Percentiles rank a stretch among this genome's conserved stretches.
Conservation (phyloP, 129 eudicot species). For the Chrysanthemum lavandulifolium region DNA sequence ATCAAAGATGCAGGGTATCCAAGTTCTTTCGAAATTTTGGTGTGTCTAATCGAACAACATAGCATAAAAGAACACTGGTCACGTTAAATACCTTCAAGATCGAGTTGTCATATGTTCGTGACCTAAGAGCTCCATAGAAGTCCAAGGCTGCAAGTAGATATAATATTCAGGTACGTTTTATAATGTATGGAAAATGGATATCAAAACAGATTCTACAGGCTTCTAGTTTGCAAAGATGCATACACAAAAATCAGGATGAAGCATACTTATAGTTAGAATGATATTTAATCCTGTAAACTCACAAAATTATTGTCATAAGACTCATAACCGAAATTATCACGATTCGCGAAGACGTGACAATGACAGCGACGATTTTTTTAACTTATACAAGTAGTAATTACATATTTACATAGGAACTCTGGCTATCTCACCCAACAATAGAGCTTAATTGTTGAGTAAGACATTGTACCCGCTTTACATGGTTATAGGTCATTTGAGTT, state of each 20-base stretch:
- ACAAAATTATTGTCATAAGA: neutral
- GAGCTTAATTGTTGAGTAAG: no score
- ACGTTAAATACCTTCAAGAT: conserved; percentile 57
- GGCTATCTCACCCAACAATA: no score
- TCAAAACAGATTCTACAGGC: neutral
- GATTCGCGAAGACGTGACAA: no score
- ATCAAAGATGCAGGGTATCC: conserved; percentile 9
- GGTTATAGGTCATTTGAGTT: no score
- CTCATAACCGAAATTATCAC: no score
- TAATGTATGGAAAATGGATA: conserved; percentile 7
- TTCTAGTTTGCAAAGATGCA: neutral
- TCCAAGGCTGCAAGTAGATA: conserved; percentile 76
- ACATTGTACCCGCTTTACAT: no score
- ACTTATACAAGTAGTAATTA: no score
- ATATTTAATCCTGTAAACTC: neutral
- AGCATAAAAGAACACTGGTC: neutral
- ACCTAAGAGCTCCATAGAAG: conserved; percentile 95
- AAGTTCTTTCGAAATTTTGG: conserved; percentile 3
- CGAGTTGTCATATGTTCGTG: conserved; percentile 85
- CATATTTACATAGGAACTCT: no score
- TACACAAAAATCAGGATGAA: conserved; percentile 1
- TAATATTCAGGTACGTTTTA: neutral
- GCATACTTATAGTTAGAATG: neutral
- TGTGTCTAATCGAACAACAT: conserved; percentile 6
- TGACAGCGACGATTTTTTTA: no score